These are phyloP conservation scores for Chlamydomonas incerta DNA, from an alignment of 139 green algal species.

Conservation along the genomic window DNA sequence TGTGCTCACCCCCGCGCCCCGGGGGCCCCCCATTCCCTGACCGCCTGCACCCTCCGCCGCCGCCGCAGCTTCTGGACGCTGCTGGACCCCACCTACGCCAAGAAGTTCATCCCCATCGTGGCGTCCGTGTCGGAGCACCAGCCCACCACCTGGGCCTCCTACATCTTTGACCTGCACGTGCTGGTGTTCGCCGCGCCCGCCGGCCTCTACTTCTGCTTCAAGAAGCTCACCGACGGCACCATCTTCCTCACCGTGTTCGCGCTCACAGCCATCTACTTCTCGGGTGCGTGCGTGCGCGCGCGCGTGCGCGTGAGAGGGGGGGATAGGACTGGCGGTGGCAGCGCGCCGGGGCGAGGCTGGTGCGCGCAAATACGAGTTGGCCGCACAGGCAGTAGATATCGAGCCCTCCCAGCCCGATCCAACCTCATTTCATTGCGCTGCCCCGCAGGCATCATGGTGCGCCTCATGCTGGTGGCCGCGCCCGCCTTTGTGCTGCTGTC, in stretches of 20 bases:
- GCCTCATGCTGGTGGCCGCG: slow-evolving; percentile 78
- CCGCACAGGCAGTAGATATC: no score
- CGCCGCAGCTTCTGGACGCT: slow-evolving; percentile 63
- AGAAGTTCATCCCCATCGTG: slow-evolving; percentile 75
- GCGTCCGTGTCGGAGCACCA: slow-evolving; percentile 76
- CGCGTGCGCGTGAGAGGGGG: no score
- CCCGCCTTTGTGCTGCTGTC: slow-evolving; percentile 72
- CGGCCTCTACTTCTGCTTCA: slow-evolving; percentile 55
- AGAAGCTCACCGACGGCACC: slow-evolving; percentile 52
- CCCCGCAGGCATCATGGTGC: slow-evolving; percentile 71
- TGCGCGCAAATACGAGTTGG: no score
- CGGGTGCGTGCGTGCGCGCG: slow-evolving; percentile 10
- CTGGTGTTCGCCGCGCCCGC: slow-evolving; percentile 53
- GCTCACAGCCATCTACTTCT: slow-evolving; percentile 60
- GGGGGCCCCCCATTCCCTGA: not conserved
- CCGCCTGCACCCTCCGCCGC: not conserved
- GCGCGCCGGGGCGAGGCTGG: no score
- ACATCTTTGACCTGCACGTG: slow-evolving; percentile 74
- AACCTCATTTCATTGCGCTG: no score
- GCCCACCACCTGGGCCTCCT: slow-evolving; percentile 74
- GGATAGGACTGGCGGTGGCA: no score
- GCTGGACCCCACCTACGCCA: slow-evolving; percentile 74
- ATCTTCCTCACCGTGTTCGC: slow-evolving; percentile 62
- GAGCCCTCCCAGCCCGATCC: no score
- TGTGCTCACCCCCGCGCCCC: no score